Percentiles rank a stretch among this genome's conserved stretches.
Conservation (phyloP, 1,139 yeast genomes). For the Diutina rugosa region DNA sequence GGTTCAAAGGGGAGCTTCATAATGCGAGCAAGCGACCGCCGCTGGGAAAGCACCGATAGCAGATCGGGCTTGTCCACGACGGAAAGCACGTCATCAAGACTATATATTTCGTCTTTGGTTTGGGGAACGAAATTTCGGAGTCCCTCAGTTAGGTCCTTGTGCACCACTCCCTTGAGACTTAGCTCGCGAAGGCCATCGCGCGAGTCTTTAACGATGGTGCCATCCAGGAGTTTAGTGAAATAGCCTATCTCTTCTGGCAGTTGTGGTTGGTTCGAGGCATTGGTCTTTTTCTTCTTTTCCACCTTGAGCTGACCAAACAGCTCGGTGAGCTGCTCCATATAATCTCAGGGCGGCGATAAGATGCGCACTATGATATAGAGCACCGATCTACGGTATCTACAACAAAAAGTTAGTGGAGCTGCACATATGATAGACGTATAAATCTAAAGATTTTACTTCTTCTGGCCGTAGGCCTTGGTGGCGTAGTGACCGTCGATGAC, state of each 20-base stretch:
- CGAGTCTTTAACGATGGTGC: not conserved
- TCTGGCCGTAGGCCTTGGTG: constrained; percentile 58
- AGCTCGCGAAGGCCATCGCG: not conserved
- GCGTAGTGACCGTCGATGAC: constrained; percentile 63
- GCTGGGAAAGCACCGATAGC: not conserved
- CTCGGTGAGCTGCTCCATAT: not conserved
- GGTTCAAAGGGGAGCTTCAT: not conserved
- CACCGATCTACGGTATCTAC: not conserved
- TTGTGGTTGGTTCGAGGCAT: not conserved
- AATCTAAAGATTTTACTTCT: constrained; percentile 11
- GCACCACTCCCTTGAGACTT: not conserved
- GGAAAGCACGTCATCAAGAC: not conserved
- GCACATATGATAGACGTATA: not conserved
- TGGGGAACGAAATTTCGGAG: not conserved
- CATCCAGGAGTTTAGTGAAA: not conserved
- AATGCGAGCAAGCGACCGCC: not conserved
- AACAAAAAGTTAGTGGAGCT: not conserved
- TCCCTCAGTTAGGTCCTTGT: not conserved
- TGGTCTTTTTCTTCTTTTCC: not conserved
- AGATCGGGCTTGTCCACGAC: not conserved
- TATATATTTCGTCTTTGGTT: not conserved
- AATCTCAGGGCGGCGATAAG: not conserved
- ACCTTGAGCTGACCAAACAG: not conserved
- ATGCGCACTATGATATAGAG: not conserved
- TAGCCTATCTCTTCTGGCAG: not conserved